These are phyloP conservation scores for Rhodotorula sp. DNA, from an alignment of 1,284 basidiomycete species.

Conservation along the genomic window DNA sequence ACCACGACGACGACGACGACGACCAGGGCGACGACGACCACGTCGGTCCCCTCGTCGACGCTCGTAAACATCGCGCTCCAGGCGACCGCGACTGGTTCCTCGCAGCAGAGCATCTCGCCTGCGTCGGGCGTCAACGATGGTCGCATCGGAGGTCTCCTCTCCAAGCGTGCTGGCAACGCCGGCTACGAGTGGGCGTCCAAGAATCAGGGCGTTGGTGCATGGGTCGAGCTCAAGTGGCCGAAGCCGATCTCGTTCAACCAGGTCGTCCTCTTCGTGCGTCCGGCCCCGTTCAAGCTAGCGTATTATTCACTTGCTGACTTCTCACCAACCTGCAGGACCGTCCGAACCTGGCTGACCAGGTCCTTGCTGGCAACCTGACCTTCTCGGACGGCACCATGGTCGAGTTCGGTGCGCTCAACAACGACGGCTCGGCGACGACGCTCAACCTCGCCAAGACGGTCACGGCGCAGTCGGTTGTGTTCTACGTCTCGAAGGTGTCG, in stretches of 20 bases:
- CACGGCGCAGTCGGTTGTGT: slow-evolving; percentile 8
- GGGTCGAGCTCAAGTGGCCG: slow-evolving; percentile 17
- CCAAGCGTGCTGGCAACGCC: background rate
- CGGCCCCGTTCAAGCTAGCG: background rate
- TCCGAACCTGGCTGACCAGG: slow-evolving; percentile 25
- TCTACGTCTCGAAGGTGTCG: slow-evolving; percentile 32
- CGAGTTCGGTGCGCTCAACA: slow-evolving; percentile 24
- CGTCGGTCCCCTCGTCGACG: background rate
- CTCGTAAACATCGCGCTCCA: slow-evolving; percentile 8
- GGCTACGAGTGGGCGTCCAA: slow-evolving; percentile 23
- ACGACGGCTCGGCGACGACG: slow-evolving; percentile 31
- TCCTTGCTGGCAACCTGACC: slow-evolving; percentile 31
- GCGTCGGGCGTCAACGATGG: slow-evolving; percentile 1
- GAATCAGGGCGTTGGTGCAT: slow-evolving; percentile 10
- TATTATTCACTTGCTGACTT: background rate
- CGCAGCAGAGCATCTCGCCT: slow-evolving; percentile 1
- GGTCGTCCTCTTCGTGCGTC: slow-evolving; percentile 27
- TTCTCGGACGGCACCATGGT: slow-evolving; percentile 32
- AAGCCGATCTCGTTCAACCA: slow-evolving; percentile 26
- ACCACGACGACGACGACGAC: background rate
- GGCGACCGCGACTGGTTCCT: slow-evolving; percentile 13
- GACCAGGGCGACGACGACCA: background rate
- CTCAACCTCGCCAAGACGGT: slow-evolving; percentile 20
- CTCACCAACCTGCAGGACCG: slow-evolving; percentile 20
- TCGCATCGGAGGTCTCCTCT: background rate